phyloP scores from a whole-genome alignment of 2,329 filamentous ascomycete species.

The Hymenoscyphus albidus region DNA sequence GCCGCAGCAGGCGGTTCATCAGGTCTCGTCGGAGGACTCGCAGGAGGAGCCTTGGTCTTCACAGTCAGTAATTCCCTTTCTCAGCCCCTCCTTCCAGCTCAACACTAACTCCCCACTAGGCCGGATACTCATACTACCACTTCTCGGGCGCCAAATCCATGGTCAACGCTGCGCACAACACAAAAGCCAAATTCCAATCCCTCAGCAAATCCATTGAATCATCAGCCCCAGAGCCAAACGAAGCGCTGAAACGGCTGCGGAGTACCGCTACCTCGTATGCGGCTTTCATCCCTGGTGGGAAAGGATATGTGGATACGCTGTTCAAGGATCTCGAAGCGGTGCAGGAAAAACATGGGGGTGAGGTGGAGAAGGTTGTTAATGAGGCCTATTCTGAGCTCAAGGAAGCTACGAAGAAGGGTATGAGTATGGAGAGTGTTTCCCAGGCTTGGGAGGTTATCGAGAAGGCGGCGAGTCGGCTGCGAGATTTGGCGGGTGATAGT shows the following conservation, averaged over 20 bases:
- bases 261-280: slow-evolving; percentile 66
- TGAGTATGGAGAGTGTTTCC: slow-evolving; percentile 59
- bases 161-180: slow-evolving; percentile 49
- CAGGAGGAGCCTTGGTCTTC: slow-evolving; percentile 47
- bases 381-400: slow-evolving; percentile 67
- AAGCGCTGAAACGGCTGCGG: slow-evolving; percentile 63
- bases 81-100: not conserved
- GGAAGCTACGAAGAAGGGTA: slow-evolving; percentile 53
- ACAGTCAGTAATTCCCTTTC: slow-evolving; percentile 23
- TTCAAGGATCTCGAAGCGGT: slow-evolving; percentile 70
- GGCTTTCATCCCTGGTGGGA: slow-evolving; percentile 67
- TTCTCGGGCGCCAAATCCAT: slow-evolving; percentile 44
- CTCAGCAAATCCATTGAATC: slow-evolving; percentile 34
- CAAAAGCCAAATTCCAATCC: slow-evolving; percentile 57
- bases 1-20: slow-evolving; percentile 33
- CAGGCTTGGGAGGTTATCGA: slow-evolving; percentile 60
- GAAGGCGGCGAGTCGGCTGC: slow-evolving; percentile 57
- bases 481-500: slow-evolving; percentile 59
- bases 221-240: slow-evolving; percentile 59
- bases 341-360: slow-evolving; percentile 61
- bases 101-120: slow-evolving; percentile 17
- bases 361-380: slow-evolving; percentile 64
- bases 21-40: slow-evolving; percentile 45
- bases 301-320: slow-evolving; percentile 61
- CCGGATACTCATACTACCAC: slow-evolving; percentile 50